Evolutionary conservation across 495 filamentous ascomycete genomes (phyloP).

Genomic region (Cercophora sp.): DNA sequence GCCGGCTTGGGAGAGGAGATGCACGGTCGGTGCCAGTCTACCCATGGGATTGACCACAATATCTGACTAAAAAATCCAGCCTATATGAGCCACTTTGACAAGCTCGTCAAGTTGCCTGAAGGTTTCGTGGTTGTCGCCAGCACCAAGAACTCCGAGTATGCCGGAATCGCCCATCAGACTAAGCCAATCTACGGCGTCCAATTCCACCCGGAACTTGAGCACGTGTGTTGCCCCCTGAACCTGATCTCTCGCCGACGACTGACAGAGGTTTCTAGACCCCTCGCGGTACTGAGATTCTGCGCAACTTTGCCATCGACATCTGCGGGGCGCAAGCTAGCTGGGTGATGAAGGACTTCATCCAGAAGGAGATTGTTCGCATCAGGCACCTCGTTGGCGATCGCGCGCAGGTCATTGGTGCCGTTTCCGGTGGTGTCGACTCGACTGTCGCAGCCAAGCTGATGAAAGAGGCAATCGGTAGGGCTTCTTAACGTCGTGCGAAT

Average conservation of each 20-base stretch:
- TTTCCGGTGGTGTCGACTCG: constrained; percentile 87
- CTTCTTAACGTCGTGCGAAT: background rate
- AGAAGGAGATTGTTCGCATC: constrained; percentile 74
- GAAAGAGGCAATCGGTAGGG: constrained; percentile 29
- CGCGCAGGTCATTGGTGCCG: constrained; percentile 79
- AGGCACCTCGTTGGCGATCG: constrained; percentile 69
- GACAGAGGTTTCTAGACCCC: constrained; percentile 47
- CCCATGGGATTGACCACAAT: constrained; percentile 17
- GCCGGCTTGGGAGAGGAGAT: constrained; percentile 61
- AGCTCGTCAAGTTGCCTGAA: constrained; percentile 67
- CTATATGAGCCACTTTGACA: constrained; percentile 89
- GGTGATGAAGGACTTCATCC: constrained; percentile 77
- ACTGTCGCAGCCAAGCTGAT: constrained; percentile 88
- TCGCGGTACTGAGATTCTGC: constrained; percentile 59
- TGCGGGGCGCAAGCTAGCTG: constrained; percentile 71
- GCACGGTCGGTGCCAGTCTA: constrained; percentile 18
- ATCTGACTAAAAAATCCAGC: constrained; percentile 24
- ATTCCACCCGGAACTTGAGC: constrained; percentile 69
- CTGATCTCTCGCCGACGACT: background rate
- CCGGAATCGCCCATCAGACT: constrained; percentile 70
- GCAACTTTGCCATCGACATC: constrained; percentile 79
- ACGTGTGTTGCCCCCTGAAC: background rate
- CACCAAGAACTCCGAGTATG: constrained; percentile 68
- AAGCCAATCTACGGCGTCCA: constrained; percentile 70
- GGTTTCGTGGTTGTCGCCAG: constrained; percentile 69